Evolutionary conservation across 2,329 filamentous ascomycete genomes (phyloP), one percentile per base, ranked within the genome.

Genomic region (Nemania sp.): DNA sequence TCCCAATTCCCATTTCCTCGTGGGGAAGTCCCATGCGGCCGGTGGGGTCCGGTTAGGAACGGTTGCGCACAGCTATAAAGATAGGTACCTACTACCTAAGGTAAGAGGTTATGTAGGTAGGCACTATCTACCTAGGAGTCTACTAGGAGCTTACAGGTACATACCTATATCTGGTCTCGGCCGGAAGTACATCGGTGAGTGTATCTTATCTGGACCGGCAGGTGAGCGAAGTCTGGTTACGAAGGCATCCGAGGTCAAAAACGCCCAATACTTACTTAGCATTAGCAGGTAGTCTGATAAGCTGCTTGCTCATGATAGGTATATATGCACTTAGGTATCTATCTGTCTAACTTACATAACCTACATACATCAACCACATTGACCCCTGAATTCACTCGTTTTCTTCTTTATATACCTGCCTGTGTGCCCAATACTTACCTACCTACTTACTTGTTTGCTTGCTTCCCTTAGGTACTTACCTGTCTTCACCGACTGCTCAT

Each of bases 201-300:
- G 35, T 41, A 41, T 41, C 35, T 41, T 41, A 41, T 41, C 35
- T 61, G 55, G 53, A n/a, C 24, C 13, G 38, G 24, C 38, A 27
- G 49, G 47, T 45, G 43, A 38, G 20, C 10, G 38, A 24, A 20
- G 26, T 18, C 54, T 53, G 45, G 45, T 53, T 24, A 58, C 10
- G 35, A 53, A 64, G 45, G n/a, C 41, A 7, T 24, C 20, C 24
- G 56, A 26, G n/a, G 24, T 11, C 35, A 41, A 41, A 10, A 13
- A n/a, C n/a, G n/a, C n/a, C n/a, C n/a, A n/a, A n/a, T n/a, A n/a
- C n/a, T n/a, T n/a, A n/a, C n/a, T n/a, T n/a, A n/a, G n/a, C n/a
- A n/a, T n/a, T 41, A 13, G 8, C 35, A 5, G 15, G 13, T 13
- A 41, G 20, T 47, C 49, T 15, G 65, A 67, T 64, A 64, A 67